Evolutionary conservation across 306 rosid genomes (phyloP), one percentile per base, ranked within the genome.

Genomic region (Sindora glabra): DNA sequence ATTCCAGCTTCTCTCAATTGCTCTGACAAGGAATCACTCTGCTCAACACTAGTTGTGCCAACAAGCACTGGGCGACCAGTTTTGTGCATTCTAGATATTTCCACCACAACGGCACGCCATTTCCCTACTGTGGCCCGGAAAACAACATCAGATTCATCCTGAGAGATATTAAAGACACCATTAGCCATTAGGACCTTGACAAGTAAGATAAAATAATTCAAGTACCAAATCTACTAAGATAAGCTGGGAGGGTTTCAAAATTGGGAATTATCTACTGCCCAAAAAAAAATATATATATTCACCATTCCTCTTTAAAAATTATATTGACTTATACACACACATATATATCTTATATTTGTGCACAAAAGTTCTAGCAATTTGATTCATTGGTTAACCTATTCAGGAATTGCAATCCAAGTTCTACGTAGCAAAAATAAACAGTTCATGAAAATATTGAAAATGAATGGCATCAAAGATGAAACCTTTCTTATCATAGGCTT

Each of bases 101-200:
- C 96, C 65, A 92, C 94, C 29, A 92, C 96, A 59, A 92, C 98
- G 9, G 98, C 90, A 22, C 83, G 91, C 98, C 98, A 92, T 71
- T 92, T 92, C 72, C 96, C 98, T 4, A 79, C 62, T 38, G 95
- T 76, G 62, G 94, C 95, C 75, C 89, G 83, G 73, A 92, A 92
- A 70, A 92, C 98, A 68, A 92, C 96, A 65, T 92, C 98, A 40
- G 98, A 92, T 29, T 92, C 98, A 48, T 88, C 95, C 98, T 92
- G 89, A 73, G 26, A 53, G 47, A 69, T 56, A 67, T 40, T 22
- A 13, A 74, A 75, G 50, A 67, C 52, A 54, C 21, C 14, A 47
- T 79, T 40, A 74, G 79, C 21, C 14, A 47, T 79, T 40, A 74
- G 79, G 59, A 74, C 54, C 56, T 58, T 21, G 47, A 29, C 51